Evolutionary conservation across 2,329 filamentous ascomycete species (phyloP).

Genomic region (Didymella sp.): DNA sequence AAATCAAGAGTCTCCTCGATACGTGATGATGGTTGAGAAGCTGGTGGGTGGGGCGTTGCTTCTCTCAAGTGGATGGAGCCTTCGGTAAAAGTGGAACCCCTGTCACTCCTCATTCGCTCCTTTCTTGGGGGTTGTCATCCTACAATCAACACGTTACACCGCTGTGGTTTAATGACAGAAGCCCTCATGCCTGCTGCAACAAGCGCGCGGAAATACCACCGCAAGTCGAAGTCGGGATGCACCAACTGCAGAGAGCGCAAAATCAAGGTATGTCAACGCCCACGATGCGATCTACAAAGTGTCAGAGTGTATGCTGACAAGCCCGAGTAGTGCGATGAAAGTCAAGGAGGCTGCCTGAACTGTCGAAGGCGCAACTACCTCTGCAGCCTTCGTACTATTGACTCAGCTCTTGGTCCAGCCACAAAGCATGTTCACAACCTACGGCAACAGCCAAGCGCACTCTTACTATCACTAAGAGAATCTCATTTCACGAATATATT

Average conservation of each 20-base stretch:
- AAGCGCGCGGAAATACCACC: slow-evolving; percentile 1
- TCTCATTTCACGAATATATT: slow-evolving; percentile 22
- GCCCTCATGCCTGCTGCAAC: not conserved
- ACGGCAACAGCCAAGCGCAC: not conserved
- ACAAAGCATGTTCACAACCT: not conserved
- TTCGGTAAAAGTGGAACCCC: not conserved
- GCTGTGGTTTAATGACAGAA: not conserved
- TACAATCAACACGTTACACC: not conserved
- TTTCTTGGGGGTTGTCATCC: not conserved
- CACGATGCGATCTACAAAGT: not conserved
- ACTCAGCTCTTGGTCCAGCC: slow-evolving; percentile 12
- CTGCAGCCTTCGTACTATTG: slow-evolving; percentile 31
- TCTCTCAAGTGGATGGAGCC: not conserved
- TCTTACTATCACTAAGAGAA: slow-evolving; percentile 8
- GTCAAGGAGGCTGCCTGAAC: slow-evolving; percentile 3
- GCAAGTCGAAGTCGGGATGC: slow-evolving; percentile 9
- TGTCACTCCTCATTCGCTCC: not conserved
- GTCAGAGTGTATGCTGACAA: slow-evolving; percentile 1
- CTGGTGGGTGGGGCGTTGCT: not conserved
- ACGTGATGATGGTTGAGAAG: not conserved
- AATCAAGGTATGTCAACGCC: slow-evolving; percentile 5
- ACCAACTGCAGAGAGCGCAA: slow-evolving; percentile 13
- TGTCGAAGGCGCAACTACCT: slow-evolving; percentile 3
- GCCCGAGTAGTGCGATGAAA: slow-evolving; percentile 14
- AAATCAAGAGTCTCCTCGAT: not conserved